Conservation (phyloP, 345 rosid species). For the Combretum micranthum region DNA sequence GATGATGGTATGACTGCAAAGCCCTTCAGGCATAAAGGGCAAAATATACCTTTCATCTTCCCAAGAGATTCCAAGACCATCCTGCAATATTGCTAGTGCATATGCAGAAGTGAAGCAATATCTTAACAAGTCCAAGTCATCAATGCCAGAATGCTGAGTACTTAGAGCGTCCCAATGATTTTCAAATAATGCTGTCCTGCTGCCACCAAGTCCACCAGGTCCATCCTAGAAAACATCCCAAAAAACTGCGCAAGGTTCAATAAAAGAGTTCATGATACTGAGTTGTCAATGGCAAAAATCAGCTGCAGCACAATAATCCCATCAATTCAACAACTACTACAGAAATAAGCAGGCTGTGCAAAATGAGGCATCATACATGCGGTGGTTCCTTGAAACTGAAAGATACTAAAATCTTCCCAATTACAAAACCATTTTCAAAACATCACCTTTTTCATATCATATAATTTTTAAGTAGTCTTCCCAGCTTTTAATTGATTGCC, state of each 20-base stretch:
- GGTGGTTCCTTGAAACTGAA: no score
- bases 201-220: conserved; percentile 31
- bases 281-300: no score
- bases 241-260: conserved; percentile 29
- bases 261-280: not conserved
- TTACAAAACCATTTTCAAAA: no score
- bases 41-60: conserved; percentile 26
- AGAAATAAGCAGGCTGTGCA: no score
- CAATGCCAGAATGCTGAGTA: conserved; percentile 15
- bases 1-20: not conserved
- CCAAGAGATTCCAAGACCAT: conserved; percentile 30
- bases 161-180: conserved; percentile 28
- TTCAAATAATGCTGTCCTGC: conserved; percentile 30
- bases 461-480: no score
- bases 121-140: conserved; percentile 33
- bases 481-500: no score
- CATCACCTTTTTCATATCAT: no score
- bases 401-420: no score
- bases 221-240: conserved; percentile 29
- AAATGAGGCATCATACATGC: no score
- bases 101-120: conserved; percentile 47
- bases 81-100: conserved; percentile 33
- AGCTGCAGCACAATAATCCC: no score
- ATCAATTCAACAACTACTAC: no score
- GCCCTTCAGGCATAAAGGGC: not conserved